Evolutionary conservation across 306 rosid species (phyloP), one percentile per base, ranked within the genome.

Genomic region (Geum urbanum): DNA sequence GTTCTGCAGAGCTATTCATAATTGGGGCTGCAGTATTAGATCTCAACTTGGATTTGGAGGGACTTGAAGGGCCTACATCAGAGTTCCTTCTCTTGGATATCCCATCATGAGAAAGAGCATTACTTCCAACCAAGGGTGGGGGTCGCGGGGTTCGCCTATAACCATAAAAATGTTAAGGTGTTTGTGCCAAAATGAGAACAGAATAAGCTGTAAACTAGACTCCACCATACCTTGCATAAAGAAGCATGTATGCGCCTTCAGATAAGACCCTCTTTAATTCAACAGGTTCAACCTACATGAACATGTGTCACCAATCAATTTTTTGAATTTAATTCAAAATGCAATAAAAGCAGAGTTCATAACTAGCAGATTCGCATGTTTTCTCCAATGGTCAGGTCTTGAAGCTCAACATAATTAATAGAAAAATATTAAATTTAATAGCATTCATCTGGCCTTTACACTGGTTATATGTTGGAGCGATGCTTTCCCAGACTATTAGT

Each of bases 171-270:
- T 22, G 19, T 48, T 76, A 37, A 27, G 47, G 13, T 71, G 37
- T 63, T 75, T 10, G 3, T 13, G 9, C 12, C 24, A 52, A 66
- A 18, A 20, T 24, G 67, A 53, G 16, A 52, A 16, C 37, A 37
- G 9, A 45, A 45, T 57, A 72, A 66, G 47, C 54, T 40, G 27
- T 19, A 57, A 24, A 63, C 55, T 39, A 50, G 56, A 64, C 40
- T 62, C 63, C 54, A 12, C 20, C 37, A 70, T 85, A 87, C 96
- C 92, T 89, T 65, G 89, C 87, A 77, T 87, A 89, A 49, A 89
- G 89, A 69, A 89, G 91, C 89, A 89, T 89, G 85, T 85, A 89
- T 66, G 96, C 92, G 74, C 89, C 83, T 79, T 87, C 87, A 40
- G 84, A 85, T 43, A 85, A 76, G 76, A 87, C 92, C 80, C 83